These are phyloP conservation scores for Oryza rufipogon DNA, from an alignment of 176 grass and related monocot genomes.

Conservation along the genomic window DNA sequence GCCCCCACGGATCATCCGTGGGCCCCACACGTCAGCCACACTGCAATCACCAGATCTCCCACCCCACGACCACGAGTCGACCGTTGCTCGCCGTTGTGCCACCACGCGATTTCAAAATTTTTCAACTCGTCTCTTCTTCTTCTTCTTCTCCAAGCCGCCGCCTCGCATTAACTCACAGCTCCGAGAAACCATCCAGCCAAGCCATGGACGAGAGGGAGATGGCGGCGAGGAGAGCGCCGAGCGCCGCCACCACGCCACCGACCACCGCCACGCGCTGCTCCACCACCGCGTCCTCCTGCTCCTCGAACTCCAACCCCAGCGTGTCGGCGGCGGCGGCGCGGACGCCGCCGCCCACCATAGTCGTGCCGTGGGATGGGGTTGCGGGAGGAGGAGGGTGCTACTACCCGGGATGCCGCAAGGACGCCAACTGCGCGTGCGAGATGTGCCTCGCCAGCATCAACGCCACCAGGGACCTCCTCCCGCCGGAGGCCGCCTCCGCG, in stretches of 20 bases:
- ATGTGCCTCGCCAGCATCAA: slow-evolving; percentile 89
- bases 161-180: neutral
- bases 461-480: slow-evolving; percentile 84
- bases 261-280: slow-evolving; percentile 39
- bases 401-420: slow-evolving; percentile 82
- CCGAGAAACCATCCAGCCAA: neutral
- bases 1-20: neutral
- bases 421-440: slow-evolving; percentile 85
- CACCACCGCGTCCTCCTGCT: slow-evolving; percentile 52
- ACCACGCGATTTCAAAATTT: slow-evolving; percentile 52
- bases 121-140: slow-evolving; percentile 25
- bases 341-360: slow-evolving; percentile 32
- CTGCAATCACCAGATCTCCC: neutral
- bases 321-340: neutral
- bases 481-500: slow-evolving; percentile 46
- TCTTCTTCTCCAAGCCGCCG: neutral
- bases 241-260: slow-evolving; percentile 32
- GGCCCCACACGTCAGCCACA: neutral
- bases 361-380: slow-evolving; percentile 37
- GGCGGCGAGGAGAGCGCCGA: slow-evolving; percentile 30
- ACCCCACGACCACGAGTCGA: neutral
- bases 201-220: slow-evolving; percentile 55
- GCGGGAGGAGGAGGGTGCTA: slow-evolving; percentile 41
- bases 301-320: slow-evolving; percentile 40
- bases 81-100: slow-evolving; percentile 48